Evolutionary conservation across 2,329 filamentous ascomycete genomes (phyloP).

Genomic region (Scopulariopsis brevicaulis): DNA sequence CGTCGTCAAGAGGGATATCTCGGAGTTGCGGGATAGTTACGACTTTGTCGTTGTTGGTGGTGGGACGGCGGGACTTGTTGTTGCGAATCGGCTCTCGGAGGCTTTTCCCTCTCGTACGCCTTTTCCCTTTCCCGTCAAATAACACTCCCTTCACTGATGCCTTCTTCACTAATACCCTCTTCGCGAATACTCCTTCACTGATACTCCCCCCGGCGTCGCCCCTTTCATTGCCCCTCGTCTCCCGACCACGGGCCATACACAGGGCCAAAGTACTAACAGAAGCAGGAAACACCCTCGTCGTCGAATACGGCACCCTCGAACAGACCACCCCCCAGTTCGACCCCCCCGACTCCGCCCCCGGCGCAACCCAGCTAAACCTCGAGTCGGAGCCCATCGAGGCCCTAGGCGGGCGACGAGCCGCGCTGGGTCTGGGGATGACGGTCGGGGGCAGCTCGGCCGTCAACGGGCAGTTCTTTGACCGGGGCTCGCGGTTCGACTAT

Average conservation of each 20-base stretch:
- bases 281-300: constrained; percentile 10
- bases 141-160: background rate
- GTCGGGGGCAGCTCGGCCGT: constrained; percentile 23
- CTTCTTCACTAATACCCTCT: background rate
- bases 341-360: constrained; percentile 12
- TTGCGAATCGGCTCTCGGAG: constrained; percentile 46
- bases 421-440: constrained; percentile 17
- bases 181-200: background rate
- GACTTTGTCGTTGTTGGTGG: constrained; percentile 55
- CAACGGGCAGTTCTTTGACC: constrained; percentile 26
- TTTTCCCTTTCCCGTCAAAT: background rate
- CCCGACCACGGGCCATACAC: too few species aligned
- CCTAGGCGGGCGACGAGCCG: constrained; percentile 14
- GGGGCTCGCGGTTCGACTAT: constrained; percentile 20
- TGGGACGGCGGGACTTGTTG: constrained; percentile 48
- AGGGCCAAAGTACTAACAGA: background rate
- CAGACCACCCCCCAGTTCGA: constrained; percentile 14
- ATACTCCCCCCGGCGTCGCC: too few species aligned
- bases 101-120: constrained; percentile 4
- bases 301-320: constrained; percentile 11
- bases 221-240: too few species aligned
- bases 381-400: constrained; percentile 13
- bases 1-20: constrained; percentile 2
- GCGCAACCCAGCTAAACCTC: constrained; percentile 12
- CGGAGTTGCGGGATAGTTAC: constrained; percentile 12